Evolutionary conservation across 83 land plant species (phyloP).

Genomic region (Diphasiastrum complanatum): DNA sequence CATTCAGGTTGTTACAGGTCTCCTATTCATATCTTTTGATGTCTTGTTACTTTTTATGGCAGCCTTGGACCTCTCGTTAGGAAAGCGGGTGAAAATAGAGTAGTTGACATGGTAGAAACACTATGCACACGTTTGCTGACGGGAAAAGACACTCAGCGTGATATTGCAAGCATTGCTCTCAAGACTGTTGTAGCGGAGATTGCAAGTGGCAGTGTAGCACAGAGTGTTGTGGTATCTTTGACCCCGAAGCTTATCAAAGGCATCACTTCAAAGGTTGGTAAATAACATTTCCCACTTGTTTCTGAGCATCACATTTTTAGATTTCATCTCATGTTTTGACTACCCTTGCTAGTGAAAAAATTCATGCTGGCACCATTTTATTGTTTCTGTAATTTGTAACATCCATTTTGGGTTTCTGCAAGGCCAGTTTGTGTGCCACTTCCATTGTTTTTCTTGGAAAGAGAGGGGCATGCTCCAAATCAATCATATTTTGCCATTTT

Average conservation of each 20-base stretch:
- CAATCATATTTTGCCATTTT: no score
- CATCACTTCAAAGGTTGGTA: conserved; percentile 56
- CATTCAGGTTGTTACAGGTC: not conserved
- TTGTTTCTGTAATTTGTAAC: no score
- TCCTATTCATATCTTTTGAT: not conserved
- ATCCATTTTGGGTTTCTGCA: no score
- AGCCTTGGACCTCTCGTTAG: conserved; percentile 91
- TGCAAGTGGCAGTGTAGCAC: conserved; percentile 51
- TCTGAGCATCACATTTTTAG: no score
- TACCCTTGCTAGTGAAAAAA: no score
- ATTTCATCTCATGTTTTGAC: no score
- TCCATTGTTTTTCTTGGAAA: no score
- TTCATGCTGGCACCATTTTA: no score
- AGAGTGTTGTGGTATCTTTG: conserved; percentile 50
- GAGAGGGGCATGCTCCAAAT: no score
- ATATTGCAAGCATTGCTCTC: conserved; percentile 88
- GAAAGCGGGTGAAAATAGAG: conserved; percentile 72
- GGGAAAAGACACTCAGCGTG: conserved; percentile 88
- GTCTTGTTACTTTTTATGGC: conserved; percentile 10
- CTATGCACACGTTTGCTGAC: conserved; percentile 67
- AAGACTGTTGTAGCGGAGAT: conserved; percentile 92
- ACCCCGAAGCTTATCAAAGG: conserved; percentile 73
- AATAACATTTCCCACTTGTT: no score
- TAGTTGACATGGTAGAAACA: conserved; percentile 72
- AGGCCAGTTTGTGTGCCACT: no score